Evolutionary conservation across 78 protist species (phyloP).

Genomic region (Dictyostelium brefeldianum): DNA sequence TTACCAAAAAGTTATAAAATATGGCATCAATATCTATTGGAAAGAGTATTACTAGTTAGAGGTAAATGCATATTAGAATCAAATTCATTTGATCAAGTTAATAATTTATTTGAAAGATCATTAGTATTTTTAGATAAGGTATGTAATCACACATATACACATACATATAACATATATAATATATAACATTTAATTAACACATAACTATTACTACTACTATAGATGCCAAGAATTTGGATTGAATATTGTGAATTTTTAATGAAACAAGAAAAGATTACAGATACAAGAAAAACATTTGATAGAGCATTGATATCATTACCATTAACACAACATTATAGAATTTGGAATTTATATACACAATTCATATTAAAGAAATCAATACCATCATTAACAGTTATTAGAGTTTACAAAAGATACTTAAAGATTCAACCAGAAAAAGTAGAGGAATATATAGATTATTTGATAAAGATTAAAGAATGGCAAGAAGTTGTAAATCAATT

Average conservation of each 20-base stretch:
- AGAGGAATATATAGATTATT: constrained; percentile 96
- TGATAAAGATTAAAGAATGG: constrained; percentile 70
- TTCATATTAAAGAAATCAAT: constrained; percentile 73
- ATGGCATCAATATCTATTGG: constrained; percentile 93
- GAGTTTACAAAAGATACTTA: constrained; percentile 93
- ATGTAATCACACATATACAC: background rate
- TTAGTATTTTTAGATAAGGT: constrained; percentile 95
- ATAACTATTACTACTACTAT: background rate
- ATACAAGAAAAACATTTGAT: constrained; percentile 94
- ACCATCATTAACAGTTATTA: constrained; percentile 91
- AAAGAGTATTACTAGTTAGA: constrained; percentile 35
- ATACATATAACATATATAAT: background rate
- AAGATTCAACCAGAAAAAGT: constrained; percentile 89
- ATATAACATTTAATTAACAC: background rate
- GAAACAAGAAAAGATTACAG: constrained; percentile 88
- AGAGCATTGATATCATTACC: constrained; percentile 98
- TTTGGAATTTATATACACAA: constrained; percentile 96
- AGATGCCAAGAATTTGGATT: constrained; percentile 99
- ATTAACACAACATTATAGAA: constrained; percentile 97
- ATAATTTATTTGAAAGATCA: constrained; percentile 91
- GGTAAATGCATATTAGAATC: constrained; percentile 83
- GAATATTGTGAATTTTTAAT: constrained; percentile 93
- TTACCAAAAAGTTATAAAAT: constrained; percentile 95
- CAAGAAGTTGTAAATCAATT: constrained; percentile 91
- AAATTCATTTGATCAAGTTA: constrained; percentile 81